A percentile compares a stretch with the other conserved stretches of the same genome.
Evolutionary conservation across 148 eudicot species (phyloP).

Genomic region (Camellia japonica): DNA sequence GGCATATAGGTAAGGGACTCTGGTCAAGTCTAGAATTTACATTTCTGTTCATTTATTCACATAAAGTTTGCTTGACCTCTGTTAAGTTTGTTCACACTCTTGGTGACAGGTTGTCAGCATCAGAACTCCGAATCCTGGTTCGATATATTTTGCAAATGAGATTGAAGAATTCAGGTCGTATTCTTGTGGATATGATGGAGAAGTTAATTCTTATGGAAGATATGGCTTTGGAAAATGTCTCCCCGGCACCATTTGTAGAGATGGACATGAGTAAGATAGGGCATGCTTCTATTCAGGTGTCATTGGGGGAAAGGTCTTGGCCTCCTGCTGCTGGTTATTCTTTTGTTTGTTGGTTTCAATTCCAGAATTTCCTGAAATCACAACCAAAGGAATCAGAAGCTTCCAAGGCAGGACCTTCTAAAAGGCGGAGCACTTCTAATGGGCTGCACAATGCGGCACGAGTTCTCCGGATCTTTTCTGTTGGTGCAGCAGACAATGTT

Average conservation of each 20-base stretch:
- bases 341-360: constrained; percentile 98
- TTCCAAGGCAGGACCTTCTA: constrained; percentile 43
- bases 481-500: constrained; percentile 72
- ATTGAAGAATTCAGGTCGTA: constrained; percentile 56
- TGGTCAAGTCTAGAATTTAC: constrained; percentile 1
- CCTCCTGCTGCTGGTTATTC: constrained; percentile 99
- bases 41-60: not conserved
- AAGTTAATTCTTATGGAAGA: constrained; percentile 75
- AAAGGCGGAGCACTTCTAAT: constrained; percentile 33
- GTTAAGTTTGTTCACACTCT: constrained; percentile 18
- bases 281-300: constrained; percentile 90
- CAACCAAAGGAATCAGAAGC: constrained; percentile 55
- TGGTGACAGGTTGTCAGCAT: constrained; percentile 68
- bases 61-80: constrained; percentile 5
- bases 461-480: constrained; percentile 82
- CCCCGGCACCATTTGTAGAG: constrained; percentile 91
- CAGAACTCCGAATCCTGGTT: constrained; percentile 79
- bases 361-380: constrained; percentile 63
- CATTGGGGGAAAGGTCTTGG: constrained; percentile 98
- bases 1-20: constrained; percentile 70
- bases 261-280: constrained; percentile 97
- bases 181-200: constrained; percentile 92
- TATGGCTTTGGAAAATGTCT: constrained; percentile 64
- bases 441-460: constrained; percentile 52
- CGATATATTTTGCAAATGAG: constrained; percentile 83